Base-by-base conservation (phyloP, 2,329 filamentous ascomycete species). In the Plectosphaerella cucumerina region DNA sequence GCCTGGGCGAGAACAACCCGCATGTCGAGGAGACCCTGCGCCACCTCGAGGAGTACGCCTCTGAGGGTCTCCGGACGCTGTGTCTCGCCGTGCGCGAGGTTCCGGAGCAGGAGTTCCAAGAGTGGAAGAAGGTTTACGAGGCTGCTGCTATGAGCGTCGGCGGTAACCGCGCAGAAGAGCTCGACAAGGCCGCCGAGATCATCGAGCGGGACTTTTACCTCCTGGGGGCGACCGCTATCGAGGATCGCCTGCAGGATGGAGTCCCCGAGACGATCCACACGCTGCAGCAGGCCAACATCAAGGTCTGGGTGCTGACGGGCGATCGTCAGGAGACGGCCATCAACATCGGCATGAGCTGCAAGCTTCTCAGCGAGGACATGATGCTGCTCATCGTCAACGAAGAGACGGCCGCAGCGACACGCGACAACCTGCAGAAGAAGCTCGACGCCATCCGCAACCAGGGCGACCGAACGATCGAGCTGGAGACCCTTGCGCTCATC, bases 321-420 rank as follows among this genome's bases (percentile, higher is more conserved):
- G 94, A 99, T 75, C 84, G 94, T 62, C 95, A 99, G 71, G 94
- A 99, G 70, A 99, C 94, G 23, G 94, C 94, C 51, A 99, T 99
- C 80, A 99, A 99, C 68, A 99, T 99, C 59, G 94, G 95, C 57
- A 99, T 99, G 94, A 97, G 91, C 67, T 99, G 94, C 73, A 97
- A 97, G 72, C 81, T 99, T 47, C 90, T 99, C 54, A 96, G 91
- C 59, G 94, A 99, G 70, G 95, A 99, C 62, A 99, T 99, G 94
- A 96, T 94, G 64, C 80, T 99, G 11, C 75, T 99, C 50, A 97
- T 99, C 60, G 81, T 99, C 63, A 99, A 99, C 63, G 94, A 99
- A 65, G 92, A 97, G 60, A 80, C 75, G 46, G 80, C 90, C 14
- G 76, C 79, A 34, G 89, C 84, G 5, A 97, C 94, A 4, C 80